A percentile compares a stretch with the other conserved stretches of the same genome.
phyloP scores from a whole-genome alignment of 129 eudicot genomes.

The Chrysanthemum makinoi region DNA sequence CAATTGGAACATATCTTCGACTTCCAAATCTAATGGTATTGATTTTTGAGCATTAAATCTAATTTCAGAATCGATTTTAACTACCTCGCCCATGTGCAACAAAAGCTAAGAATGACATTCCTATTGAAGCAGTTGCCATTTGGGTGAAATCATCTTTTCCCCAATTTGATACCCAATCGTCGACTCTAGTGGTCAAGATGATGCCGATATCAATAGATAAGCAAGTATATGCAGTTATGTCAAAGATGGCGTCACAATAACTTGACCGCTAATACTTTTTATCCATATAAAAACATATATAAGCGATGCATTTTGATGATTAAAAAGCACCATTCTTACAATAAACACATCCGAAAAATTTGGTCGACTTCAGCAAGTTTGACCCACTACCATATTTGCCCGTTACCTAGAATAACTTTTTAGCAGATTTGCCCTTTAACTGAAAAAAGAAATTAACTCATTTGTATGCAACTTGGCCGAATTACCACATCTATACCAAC shows the following conservation, averaged over 20 bases:
- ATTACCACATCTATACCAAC: no score
- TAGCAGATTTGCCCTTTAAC: neutral
- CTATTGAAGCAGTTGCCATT: conserved; percentile 83
- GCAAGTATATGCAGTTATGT: conserved; percentile 60
- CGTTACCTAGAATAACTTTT: neutral
- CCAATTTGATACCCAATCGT: conserved; percentile 93
- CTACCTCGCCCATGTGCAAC: conserved; percentile 20
- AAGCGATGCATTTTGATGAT: no score
- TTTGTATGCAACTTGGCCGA: no score
- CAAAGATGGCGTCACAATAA: neutral
- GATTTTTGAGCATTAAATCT: no score
- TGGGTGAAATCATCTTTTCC: conserved; percentile 83
- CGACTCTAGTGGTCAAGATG: conserved; percentile 85
- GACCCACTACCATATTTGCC: neutral
- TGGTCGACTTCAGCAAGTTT: neutral
- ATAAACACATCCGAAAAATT: neutral
- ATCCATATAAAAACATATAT: no score
- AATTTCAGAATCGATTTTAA: no score
- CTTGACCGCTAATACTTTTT: neutral
- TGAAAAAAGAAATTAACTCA: neutral
- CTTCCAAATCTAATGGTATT: no score
- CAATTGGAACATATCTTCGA: no score
- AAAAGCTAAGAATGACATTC: conserved; percentile 87
- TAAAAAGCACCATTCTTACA: neutral
- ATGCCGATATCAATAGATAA: conserved; percentile 85